Percentiles rank a stretch among this genome's conserved stretches.
These are phyloP conservation scores for Glycine soja DNA, from an alignment of 306 rosid genomes.

Conservation along the genomic window DNA sequence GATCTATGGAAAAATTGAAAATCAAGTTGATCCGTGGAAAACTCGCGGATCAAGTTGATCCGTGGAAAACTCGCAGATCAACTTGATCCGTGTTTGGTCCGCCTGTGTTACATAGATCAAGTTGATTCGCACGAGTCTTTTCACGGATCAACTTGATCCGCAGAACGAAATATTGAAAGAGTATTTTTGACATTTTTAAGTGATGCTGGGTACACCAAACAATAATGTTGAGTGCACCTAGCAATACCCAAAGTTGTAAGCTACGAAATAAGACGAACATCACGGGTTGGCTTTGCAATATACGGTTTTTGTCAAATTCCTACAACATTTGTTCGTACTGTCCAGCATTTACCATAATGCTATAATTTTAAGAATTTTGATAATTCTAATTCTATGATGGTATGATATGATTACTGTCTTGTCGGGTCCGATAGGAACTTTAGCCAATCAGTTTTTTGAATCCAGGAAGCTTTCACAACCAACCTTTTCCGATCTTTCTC, in stretches of 20 bases:
- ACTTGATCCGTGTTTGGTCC: no score
- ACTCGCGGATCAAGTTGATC: no score
- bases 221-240: no score
- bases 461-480: constrained; percentile 12
- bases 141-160: no score
- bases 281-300: neutral
- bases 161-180: no score
- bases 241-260: neutral
- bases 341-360: neutral
- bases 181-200: no score
- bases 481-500: neutral
- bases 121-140: no score
- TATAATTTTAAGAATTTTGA: neutral
- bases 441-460: neutral
- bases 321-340: neutral
- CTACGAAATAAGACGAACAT: neutral
- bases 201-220: no score
- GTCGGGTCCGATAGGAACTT: neutral
- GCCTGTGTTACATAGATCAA: no score
- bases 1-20: no score
- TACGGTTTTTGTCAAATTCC: neutral
- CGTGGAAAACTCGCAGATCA: no score
- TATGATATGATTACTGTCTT: neutral
- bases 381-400: neutral
- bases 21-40: no score